Percentiles rank a stretch among this genome's conserved stretches.
Evolutionary conservation across 495 filamentous ascomycete species (phyloP).

Genomic region (Parachaetomium inaequale): DNA sequence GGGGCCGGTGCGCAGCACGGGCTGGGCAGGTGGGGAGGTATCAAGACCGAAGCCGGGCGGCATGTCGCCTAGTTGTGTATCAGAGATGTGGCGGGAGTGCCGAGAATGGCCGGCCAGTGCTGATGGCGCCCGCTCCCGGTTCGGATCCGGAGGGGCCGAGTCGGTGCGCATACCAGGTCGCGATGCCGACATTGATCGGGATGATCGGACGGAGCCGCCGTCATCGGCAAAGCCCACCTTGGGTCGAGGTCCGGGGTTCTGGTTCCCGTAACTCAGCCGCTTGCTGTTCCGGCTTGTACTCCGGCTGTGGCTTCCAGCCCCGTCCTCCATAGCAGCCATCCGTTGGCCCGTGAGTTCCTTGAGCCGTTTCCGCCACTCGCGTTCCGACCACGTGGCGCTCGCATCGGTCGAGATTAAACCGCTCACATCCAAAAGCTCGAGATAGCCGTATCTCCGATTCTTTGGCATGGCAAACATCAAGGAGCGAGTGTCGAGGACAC

Average conservation of each 20-base stretch:
- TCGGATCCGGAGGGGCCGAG: slow-evolving; percentile 42
- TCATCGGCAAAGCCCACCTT: slow-evolving; percentile 65
- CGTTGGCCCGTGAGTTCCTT: slow-evolving; percentile 86
- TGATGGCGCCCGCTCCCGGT: slow-evolving; percentile 43
- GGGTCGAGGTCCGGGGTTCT: slow-evolving; percentile 35
- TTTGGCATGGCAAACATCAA: slow-evolving; percentile 98
- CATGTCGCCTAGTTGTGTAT: slow-evolving; percentile 28
- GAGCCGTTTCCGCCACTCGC: slow-evolving; percentile 84
- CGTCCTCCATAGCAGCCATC: slow-evolving; percentile 56
- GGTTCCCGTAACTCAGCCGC: slow-evolving; percentile 61
- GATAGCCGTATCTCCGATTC: slow-evolving; percentile 81
- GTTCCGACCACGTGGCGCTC: slow-evolving; percentile 75
- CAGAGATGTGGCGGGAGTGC: slow-evolving; percentile 41
- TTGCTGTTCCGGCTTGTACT: slow-evolving; percentile 58
- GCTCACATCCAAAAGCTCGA: slow-evolving; percentile 83
- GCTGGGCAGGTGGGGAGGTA: slow-evolving; percentile 21
- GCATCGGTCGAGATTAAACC: slow-evolving; percentile 72
- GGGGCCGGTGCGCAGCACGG: slow-evolving; percentile 23
- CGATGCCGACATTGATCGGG: slow-evolving; percentile 50
- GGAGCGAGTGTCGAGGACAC: slow-evolving; percentile 77
- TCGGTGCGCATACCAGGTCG: slow-evolving; percentile 43
- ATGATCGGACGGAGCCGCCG: slow-evolving; percentile 50
- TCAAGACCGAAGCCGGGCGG: slow-evolving; percentile 15
- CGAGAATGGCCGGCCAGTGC: slow-evolving; percentile 39
- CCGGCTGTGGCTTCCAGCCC: slow-evolving; percentile 52